Percentiles rank a stretch among this genome's conserved stretches.
phyloP scores from a whole-genome alignment of 257 asterid species.

The Coffea eugenioides region DNA sequence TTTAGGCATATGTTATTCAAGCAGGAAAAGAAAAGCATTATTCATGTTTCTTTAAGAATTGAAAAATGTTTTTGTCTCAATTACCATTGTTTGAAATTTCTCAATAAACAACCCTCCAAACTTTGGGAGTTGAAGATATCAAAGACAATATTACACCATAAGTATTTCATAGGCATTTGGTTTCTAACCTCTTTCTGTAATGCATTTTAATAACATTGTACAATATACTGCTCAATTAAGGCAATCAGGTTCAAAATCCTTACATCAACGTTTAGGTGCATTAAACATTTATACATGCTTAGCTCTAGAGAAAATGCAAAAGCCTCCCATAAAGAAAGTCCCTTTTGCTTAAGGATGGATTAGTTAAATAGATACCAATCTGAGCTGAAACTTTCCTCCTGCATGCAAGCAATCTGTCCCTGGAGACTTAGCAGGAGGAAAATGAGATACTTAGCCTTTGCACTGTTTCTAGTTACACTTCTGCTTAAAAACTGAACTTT shows the following conservation, averaged over 20 bases:
- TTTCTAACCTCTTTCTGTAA: neutral
- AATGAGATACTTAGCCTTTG: neutral
- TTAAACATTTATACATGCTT: no score
- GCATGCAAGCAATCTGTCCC: no score
- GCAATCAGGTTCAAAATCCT: neutral
- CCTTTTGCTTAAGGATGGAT: no score
- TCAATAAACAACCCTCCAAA: no score
- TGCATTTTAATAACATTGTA: neutral
- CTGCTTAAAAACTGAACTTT: neutral
- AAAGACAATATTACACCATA: neutral
- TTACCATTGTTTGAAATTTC: no score
- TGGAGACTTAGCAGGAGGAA: neutral
- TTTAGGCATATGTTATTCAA: neutral
- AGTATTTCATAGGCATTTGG: neutral
- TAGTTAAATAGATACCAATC: no score
- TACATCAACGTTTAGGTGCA: neutral
- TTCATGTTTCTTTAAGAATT: no score
- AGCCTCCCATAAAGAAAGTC: no score
- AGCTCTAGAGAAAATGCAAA: no score
- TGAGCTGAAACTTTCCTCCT: no score
- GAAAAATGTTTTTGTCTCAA: neutral
- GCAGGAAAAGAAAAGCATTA: neutral
- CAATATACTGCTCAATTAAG: neutral
- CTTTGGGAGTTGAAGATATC: no score
- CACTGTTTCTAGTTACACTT: neutral